Evolutionary conservation across 192 early-diverging fungal genomes (phyloP), one percentile per base, ranked within the genome.

Genomic region (Umbelopsis sp.): DNA sequence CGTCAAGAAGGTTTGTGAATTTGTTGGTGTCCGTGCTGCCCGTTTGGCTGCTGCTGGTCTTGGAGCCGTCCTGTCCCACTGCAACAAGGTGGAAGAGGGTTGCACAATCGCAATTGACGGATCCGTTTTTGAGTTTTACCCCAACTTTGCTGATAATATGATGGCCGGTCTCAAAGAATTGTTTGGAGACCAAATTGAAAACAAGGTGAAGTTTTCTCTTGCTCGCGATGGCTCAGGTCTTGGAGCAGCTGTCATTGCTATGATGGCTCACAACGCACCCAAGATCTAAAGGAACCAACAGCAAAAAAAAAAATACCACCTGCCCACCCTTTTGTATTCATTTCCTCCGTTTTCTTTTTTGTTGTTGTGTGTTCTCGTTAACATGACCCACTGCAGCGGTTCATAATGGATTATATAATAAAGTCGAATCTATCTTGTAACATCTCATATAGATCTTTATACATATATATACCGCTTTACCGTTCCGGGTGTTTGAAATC

Each of bases 81-180:
- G 52, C 3, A 49, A 35, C 13, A 22, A 6, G 7, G 69, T 52
- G 1, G 23, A 25, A 66, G 53, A 66, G 11, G 41, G 45, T 12
- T 72, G 85, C 64, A 90, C 91, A 13, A 88, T 95, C n/a, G 93
- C 90, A 12, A 89, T 95, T 64, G 94, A 94, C 72, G 93, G 94
- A 35, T 88, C 86, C 20, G 85, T 95, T 61, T 95, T 91, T 79
- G 88, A 95, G 81, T 86, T 90, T 45, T 95, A 94, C 72, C 93
- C 93, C 7, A 82, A 87, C 81, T 95, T 92, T 80, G 84, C 89
- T 51, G 81, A 89, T 58, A 81, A 87, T 66, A 90, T 95, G 84
- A 76, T 87, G 27, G 81, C 82, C 41, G 86, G 87, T 18, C 76
- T 93, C 46, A 78, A 82, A 33, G 86, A 89, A 70, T 74, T 94